These are phyloP conservation scores for Phaeoacremonium minimum DNA, from an alignment of 2,329 filamentous ascomycete species.

Conservation along the genomic window DNA sequence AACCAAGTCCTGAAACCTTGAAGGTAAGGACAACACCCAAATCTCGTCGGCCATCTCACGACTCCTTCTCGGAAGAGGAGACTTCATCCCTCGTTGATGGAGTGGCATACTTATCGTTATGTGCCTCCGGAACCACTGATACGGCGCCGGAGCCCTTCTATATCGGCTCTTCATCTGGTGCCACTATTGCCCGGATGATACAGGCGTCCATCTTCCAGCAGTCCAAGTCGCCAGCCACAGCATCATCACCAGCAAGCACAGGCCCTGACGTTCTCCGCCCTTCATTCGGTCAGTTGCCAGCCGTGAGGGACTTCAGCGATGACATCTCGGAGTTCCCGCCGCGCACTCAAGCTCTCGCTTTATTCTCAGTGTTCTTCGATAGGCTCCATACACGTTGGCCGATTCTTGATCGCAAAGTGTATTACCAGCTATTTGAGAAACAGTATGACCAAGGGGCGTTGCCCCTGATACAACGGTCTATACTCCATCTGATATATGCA, in stretches of 20 bases:
- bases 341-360: conserved; percentile 9
- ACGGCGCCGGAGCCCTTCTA: conserved; percentile 18
- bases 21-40: conserved; percentile 2
- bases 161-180: conserved; percentile 19
- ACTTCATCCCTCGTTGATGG: conserved; percentile 15
- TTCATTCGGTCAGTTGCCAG: background rate
- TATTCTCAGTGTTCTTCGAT: conserved; percentile 19
- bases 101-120: conserved; percentile 17
- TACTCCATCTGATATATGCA: conserved; percentile 19
- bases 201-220: conserved; percentile 18
- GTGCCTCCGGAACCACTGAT: conserved; percentile 16
- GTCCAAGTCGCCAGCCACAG: conserved; percentile 4
- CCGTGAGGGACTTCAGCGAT: background rate
- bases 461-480: conserved; percentile 15
- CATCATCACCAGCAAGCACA: background rate
- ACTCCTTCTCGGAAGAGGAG: conserved; percentile 13
- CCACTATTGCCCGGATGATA: conserved; percentile 19
- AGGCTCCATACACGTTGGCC: conserved; percentile 19
- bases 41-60: conserved; percentile 2
- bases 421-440: conserved; percentile 11
- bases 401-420: conserved; percentile 16
- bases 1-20: background rate
- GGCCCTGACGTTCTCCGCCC: conserved; percentile 3
- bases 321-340: conserved; percentile 10
- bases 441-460: conserved; percentile 13